Conservation (phyloP, 371 early-diverging fungal genomes). For the Rhizopus microsporus region DNA sequence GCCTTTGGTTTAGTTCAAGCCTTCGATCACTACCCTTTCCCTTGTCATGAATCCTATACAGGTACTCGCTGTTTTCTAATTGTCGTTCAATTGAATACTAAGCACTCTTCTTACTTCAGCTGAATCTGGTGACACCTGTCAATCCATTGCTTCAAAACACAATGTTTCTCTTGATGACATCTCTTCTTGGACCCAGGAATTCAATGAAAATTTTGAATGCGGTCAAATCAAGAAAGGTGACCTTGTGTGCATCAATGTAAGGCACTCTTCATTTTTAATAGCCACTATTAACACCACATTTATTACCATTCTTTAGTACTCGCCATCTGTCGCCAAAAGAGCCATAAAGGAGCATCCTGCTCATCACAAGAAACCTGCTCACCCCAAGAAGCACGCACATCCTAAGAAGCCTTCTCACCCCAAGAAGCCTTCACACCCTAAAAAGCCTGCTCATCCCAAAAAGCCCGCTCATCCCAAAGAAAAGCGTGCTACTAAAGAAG, state of each 20-base stretch:
- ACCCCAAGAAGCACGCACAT: neutral
- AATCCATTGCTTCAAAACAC: neutral
- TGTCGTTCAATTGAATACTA: neutral
- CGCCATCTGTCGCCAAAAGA: too few species aligned
- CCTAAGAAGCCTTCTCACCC: neutral
- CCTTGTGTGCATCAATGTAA: slow-evolving; percentile 6
- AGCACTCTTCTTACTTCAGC: neutral
- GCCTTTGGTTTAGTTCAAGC: neutral
- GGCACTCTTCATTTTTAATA: neutral
- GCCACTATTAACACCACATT: too few species aligned
- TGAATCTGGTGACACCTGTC: neutral
- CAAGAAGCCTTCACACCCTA: neutral
- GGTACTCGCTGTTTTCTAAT: neutral
- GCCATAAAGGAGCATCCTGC: neutral
- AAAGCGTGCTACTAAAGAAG: neutral
- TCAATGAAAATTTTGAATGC: slow-evolving; percentile 1
- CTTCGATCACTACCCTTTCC: neutral
- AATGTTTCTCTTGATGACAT: neutral
- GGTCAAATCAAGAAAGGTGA: neutral
- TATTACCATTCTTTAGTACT: too few species aligned
- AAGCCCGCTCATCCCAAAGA: neutral
- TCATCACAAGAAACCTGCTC: neutral
- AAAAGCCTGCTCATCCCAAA: neutral
- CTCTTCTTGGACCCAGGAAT: slow-evolving; percentile 2
- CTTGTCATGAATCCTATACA: slow-evolving; percentile 5